A percentile compares a stretch with the other conserved stretches of the same genome.
These are phyloP conservation scores for Cornus florida DNA, from an alignment of 148 eudicot genomes.

Conservation along the genomic window DNA sequence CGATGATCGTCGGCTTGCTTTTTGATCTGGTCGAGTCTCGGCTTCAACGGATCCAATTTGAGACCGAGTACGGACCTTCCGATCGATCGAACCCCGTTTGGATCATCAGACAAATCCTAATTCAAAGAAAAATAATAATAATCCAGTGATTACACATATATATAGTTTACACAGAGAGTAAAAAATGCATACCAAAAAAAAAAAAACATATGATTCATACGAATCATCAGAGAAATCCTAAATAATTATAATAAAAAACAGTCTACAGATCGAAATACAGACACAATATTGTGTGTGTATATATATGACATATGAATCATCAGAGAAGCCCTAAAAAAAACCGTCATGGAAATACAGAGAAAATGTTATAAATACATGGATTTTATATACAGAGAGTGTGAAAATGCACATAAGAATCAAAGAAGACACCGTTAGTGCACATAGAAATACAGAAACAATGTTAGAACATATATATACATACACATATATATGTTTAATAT, in stretches of 20 bases:
- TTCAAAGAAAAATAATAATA: neutral
- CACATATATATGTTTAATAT: no score
- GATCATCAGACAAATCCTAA: conserved; percentile 12
- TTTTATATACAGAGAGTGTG: no score
- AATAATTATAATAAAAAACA: neutral
- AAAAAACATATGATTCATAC: no score
- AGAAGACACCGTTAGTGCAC: neutral
- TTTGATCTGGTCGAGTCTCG: conserved; percentile 57
- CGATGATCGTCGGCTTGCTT: conserved; percentile 68
- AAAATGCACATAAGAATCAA: no score
- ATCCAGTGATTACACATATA: no score
- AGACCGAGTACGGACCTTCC: conserved; percentile 46
- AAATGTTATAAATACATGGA: no score
- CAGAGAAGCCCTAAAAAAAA: neutral
- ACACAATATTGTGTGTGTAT: no score
- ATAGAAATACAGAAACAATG: neutral
- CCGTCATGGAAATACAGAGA: no score
- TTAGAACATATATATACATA: neutral
- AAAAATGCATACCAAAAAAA: no score
- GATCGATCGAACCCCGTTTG: conserved; percentile 20
- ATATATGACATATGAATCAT: no score
- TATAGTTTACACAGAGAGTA: no score
- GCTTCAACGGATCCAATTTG: conserved; percentile 62
- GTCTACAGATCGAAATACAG: no score
- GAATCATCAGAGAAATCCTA: neutral